These are phyloP conservation scores for Acidomyces sp. DNA, from an alignment of 495 filamentous ascomycete species.

Conservation along the genomic window DNA sequence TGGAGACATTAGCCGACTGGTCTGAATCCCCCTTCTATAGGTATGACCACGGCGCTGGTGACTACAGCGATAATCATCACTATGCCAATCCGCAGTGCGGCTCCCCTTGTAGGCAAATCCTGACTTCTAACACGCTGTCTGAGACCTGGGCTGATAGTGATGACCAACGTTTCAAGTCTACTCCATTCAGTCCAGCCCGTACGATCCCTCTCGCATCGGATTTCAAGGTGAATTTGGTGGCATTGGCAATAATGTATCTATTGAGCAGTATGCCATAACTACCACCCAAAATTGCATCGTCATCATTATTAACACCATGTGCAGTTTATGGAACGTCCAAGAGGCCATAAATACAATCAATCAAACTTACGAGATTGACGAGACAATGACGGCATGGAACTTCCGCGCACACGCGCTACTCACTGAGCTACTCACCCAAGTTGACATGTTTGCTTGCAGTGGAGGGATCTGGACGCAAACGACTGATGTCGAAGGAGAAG, in stretches of 20 bases:
- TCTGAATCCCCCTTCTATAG: neutral
- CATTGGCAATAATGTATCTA: slow-evolving; percentile 46
- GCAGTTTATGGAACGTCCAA: slow-evolving; percentile 42
- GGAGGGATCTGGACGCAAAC: slow-evolving; percentile 54
- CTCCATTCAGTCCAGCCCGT: slow-evolving; percentile 41
- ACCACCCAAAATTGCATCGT: neutral
- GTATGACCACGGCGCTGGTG: slow-evolving; percentile 4
- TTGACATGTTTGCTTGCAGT: slow-evolving; percentile 43
- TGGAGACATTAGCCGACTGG: neutral
- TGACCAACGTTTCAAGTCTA: too few relatives aligned
- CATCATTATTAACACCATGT: neutral
- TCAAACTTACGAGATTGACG: slow-evolving; percentile 52
- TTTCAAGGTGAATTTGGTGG: slow-evolving; percentile 60
- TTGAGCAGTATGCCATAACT: slow-evolving; percentile 33
- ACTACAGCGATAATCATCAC: slow-evolving; percentile 51
- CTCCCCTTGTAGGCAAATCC: too few relatives aligned
- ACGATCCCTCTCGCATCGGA: slow-evolving; percentile 46
- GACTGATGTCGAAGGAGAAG: slow-evolving; percentile 61
- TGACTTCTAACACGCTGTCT: too few relatives aligned
- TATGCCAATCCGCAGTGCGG: slow-evolving; percentile 61
- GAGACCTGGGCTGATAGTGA: too few relatives aligned
- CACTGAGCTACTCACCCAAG: slow-evolving; percentile 44
- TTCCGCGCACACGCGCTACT: slow-evolving; percentile 44
- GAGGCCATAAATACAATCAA: slow-evolving; percentile 43
- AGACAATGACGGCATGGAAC: slow-evolving; percentile 47